These are phyloP conservation scores for Millerozyma acaciae DNA, from an alignment of 805 yeast genomes.

Conservation along the genomic window DNA sequence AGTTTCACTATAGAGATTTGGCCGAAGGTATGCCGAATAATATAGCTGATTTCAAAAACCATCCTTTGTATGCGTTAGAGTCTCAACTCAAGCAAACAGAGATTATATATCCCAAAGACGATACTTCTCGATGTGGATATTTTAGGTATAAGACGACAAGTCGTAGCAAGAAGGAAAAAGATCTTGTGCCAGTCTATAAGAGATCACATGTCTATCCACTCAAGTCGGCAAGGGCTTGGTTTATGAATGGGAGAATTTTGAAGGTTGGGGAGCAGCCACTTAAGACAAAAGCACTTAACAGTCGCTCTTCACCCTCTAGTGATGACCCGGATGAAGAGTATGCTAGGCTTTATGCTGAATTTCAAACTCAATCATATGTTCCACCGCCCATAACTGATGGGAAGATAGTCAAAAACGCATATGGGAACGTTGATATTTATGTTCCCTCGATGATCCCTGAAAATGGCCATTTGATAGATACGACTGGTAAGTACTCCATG, in stretches of 20 bases:
- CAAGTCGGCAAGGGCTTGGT: constrained; percentile 83
- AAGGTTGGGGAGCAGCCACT: constrained; percentile 68
- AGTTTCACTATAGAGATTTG: constrained; percentile 56
- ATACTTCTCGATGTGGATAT: constrained; percentile 60
- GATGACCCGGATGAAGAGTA: constrained; percentile 53
- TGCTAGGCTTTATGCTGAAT: constrained; percentile 64
- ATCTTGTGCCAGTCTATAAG: constrained; percentile 59
- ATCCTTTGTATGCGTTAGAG: constrained; percentile 82
- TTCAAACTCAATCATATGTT: constrained; percentile 66
- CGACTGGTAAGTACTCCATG: constrained; percentile 24
- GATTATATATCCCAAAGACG: constrained; percentile 60
- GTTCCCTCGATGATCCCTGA: constrained; percentile 76
- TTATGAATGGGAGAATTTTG: constrained; percentile 69
- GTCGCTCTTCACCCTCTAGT: constrained; percentile 9
- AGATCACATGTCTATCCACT: constrained; percentile 61
- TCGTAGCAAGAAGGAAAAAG: constrained; percentile 7
- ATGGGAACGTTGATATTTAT: constrained; percentile 81
- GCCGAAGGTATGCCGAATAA: constrained; percentile 87
- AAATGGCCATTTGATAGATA: constrained; percentile 59
- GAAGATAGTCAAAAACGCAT: constrained; percentile 66
- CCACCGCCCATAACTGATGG: constrained; percentile 72
- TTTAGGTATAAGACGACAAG: constrained; percentile 47
- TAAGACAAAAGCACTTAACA: constrained; percentile 22
- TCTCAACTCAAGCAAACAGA: constrained; percentile 71
- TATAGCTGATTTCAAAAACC: constrained; percentile 77